Conservation (phyloP, 1,284 basidiomycete species). For the Ceratobasidium sp. region DNA sequence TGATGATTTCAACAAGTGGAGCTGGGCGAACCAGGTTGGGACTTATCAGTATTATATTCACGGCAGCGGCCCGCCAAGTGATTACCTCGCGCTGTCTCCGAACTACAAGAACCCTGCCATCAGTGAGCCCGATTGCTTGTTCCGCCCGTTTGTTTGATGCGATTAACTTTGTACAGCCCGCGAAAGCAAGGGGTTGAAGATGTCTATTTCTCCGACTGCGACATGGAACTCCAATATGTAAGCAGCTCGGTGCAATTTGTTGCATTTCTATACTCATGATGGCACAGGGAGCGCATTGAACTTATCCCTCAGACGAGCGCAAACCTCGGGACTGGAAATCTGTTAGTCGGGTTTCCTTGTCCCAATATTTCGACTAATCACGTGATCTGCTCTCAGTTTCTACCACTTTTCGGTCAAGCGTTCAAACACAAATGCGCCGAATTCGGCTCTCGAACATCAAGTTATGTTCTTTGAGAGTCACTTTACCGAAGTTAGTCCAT, state of each 20-base stretch:
- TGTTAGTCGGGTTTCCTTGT: conserved; percentile 54
- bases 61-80: conserved; percentile 61
- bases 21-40: conserved; percentile 46
- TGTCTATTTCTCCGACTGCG: conserved; percentile 61
- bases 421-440: conserved; percentile 64
- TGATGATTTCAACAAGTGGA: conserved; percentile 67
- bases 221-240: conserved; percentile 47
- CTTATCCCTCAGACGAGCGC: conserved; percentile 70
- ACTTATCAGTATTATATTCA: conserved; percentile 64
- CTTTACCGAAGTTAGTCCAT: conserved; percentile 66
- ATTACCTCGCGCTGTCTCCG: conserved; percentile 67
- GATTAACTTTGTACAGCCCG: conserved; percentile 45
- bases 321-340: conserved; percentile 70
- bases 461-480: conserved; percentile 73
- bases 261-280: background rate
- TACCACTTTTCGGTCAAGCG: conserved; percentile 74
- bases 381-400: conserved; percentile 52
- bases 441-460: conserved; percentile 68
- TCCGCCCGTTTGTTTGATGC: background rate
- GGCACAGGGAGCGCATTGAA: conserved; percentile 54
- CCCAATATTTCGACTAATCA: too few species aligned
- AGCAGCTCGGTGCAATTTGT: background rate
- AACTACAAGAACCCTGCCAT: conserved; percentile 73
- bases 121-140: conserved; percentile 52
- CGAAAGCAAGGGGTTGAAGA: conserved; percentile 67